Evolutionary conservation across 2,329 filamentous ascomycete genomes (phyloP), one percentile per base, ranked within the genome.

Genomic region (Scedosporium apiospermum): DNA sequence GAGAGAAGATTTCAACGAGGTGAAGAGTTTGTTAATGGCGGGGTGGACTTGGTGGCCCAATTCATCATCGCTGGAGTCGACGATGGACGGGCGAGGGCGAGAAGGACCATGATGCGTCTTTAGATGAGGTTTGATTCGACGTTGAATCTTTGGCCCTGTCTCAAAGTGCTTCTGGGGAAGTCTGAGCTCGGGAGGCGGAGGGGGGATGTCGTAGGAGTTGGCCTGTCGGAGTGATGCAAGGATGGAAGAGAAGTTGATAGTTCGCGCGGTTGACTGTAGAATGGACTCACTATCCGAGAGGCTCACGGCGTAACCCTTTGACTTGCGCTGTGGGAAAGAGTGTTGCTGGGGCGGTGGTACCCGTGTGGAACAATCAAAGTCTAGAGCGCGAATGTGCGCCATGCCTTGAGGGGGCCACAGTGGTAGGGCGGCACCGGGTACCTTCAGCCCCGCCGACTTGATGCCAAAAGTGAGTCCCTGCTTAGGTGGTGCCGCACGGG

Each of bases 371-470:
- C 14, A 12, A 38, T 23, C 7, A 1, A 64, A 65, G 27, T 67
- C 67, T 27, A 62, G 49, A n/a, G 82, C 86, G 62, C 87, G 82
- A 51, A 92, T 74, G 71, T 91, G 89, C 1, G 80, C 74, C 70
- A 84, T 85, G 6, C 79, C 88, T 65, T 80, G 79, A 58, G 83
- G 81, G 44, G 90, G 90, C 88, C 90, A 95, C n/a, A 84, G 78
- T 3, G 90, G 83, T 62, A 89, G 80, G 65, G 78, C 76, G 7
- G 87, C 80, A 2, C 88, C 89, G 0, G 87, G 84, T n/a, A 88
- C 78, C 68, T 84, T 90, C 4, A 84, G 69, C 0, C 76, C 77
- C 3, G 72, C 68, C 4, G 77, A 76, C 62, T 74, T 80, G 27
- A 72, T 68, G 3, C 81, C 79, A 64, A 82, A 80, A 12, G 76